Evolutionary conservation across 1,284 basidiomycete genomes (phyloP), one percentile per base, ranked within the genome.

Genomic region (Cutaneotrichosporon cutaneum): DNA sequence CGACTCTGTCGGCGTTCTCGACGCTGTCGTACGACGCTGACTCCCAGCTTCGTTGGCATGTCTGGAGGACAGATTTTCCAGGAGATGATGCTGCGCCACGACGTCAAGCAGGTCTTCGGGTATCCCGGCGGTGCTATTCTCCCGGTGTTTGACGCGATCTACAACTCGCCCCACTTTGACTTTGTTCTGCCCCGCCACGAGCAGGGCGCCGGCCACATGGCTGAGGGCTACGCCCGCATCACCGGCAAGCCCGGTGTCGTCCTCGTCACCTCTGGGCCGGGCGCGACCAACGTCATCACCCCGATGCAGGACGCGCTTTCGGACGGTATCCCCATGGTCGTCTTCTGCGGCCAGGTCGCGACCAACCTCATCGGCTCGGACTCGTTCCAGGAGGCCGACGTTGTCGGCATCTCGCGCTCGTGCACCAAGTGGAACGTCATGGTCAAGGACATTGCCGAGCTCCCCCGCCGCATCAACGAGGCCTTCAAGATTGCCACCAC

Each of bases 361-460:
- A 98, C 94, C 8, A 91, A 90, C n/a, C 89, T 92, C 59, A 98
- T 99, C 63, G 96, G 95, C 32, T 94, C 92, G 3, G 95, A 99
- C 77, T 90, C 93, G 3, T 99, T 99, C 86, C 95, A 99, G 79
- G 95, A 99, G 81, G 95, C 95, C 50, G 96, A 99, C 74, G 82
- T 98, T 56, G 85, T 99, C 64, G 96, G 96, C 59, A 99, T 99
- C 78, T 96, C 93, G 56, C 84, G 95, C 66, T 88, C 88, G 70
- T 99, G 95, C 82, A 98, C 96, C 30, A 99, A 99, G 81, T 99
- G 95, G 96, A 99, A 99, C 78, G 94, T 99, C 68, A 96, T 98
- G 94, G 92, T 99, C 65, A 98, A 98, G 82, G 94, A 96, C 77
- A 92, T 99, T 66, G 82, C 90, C 27, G 95, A 98, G 80, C 84